Percentiles rank a stretch among this genome's conserved stretches.
Conservation (phyloP, 1,284 basidiomycete species). For the Leccinum angustisporum region DNA sequence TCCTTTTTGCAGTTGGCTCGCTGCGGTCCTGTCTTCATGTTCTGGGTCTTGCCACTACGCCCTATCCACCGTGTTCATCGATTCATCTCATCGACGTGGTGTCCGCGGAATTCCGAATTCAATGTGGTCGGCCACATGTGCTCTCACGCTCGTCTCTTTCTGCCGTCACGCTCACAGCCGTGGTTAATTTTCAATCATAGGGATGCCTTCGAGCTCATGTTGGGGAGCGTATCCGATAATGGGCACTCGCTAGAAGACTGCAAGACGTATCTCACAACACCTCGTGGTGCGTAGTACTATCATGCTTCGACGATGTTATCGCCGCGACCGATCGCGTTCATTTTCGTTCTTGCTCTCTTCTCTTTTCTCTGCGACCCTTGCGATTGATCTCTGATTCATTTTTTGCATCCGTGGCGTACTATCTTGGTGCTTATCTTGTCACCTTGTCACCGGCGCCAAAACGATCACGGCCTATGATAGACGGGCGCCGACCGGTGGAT, state of each 20-base stretch:
- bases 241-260: slow-evolving; percentile 24
- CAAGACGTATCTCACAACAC: slow-evolving; percentile 29
- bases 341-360: not conserved
- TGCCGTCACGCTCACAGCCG: slow-evolving; percentile 14
- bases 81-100: not conserved
- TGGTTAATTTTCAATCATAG: slow-evolving; percentile 18
- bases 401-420: not conserved
- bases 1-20: not conserved
- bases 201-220: slow-evolving; percentile 26
- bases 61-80: not conserved
- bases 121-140: not conserved
- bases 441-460: not conserved
- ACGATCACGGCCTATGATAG: slow-evolving; percentile 7
- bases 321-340: not conserved
- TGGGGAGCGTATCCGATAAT: slow-evolving; percentile 23
- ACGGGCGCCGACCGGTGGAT: slow-evolving; percentile 51
- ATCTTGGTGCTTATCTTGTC: not conserved
- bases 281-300: slow-evolving; percentile 13
- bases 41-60: not conserved
- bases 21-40: not conserved
- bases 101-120: slow-evolving; percentile 9
- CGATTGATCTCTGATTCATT: not conserved
- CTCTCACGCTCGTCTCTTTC: slow-evolving; percentile 9
- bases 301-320: not conserved
- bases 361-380: not conserved